Base-by-base conservation (phyloP, 2,329 filamentous ascomycete species). In the Alternaria sp. region DNA sequence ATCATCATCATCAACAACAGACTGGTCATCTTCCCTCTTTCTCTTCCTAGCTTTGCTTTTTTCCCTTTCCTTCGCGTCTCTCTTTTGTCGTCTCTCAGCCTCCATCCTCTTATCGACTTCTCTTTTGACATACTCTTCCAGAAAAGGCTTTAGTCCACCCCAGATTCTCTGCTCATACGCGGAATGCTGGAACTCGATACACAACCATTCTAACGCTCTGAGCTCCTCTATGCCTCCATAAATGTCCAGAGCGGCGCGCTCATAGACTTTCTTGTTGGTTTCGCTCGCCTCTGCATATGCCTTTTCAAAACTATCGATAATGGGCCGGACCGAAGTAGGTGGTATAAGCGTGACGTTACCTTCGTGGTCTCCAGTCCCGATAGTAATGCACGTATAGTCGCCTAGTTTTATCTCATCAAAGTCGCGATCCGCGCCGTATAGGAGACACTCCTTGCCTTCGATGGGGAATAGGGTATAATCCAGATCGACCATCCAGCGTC, bases 291-390 rank as follows among this genome's bases (percentile, higher is more conserved):
- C 27, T 22, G 54, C 57, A 54, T 57, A 61, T 16, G 20, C 49
- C 16, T 46, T 36, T 14, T 61, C 54, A 14, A 60, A 57, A 5
- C 18, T 46, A 30, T 20, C 44, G 4, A 58, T 20, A 2, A 55
- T 32, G 16, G 30, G 53, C 14, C 45, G 50, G 14, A 41, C 41
- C 11, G 16, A 50, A n/a, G 50, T 22, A 25, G 55, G 62, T 12
- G 60, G 40, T 43, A 64, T 45, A 9, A 59, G 58, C 3, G 48
- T 36, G 8, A 45, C 43, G 4, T 51, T 20, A 14, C 54, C 61
- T 32, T 64, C 58, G 43, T 57, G 44, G 22, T 53, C 56, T 16
- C 56, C 56, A 8, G 55, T 51, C n/a, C 54, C 60, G 18, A 64
- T 57, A 18, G 36, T 25, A 38, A 60, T 43, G 9, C 46, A 34